Evolutionary conservation across 2,329 filamentous ascomycete species (phyloP).

Genomic region (Triangularia verruculosa): DNA sequence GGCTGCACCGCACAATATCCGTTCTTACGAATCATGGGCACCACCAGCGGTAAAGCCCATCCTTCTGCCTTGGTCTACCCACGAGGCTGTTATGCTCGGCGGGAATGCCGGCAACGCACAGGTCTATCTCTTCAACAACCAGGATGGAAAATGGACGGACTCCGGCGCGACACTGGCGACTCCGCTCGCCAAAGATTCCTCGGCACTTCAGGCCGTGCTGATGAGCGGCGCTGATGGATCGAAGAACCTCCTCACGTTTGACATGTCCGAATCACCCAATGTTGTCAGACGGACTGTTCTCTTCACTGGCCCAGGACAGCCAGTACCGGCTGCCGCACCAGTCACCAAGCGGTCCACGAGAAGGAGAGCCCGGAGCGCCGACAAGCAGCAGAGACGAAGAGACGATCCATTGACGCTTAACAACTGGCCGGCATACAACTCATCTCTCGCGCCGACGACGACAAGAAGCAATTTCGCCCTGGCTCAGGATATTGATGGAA

Average conservation of each 20-base stretch:
- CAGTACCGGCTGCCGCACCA: conserved; percentile 45
- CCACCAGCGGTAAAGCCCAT: conserved; percentile 66
- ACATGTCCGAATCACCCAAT: conserved; percentile 73
- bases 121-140: conserved; percentile 69
- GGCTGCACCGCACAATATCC: conserved; percentile 60
- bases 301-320: conserved; percentile 57
- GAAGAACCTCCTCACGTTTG: conserved; percentile 75
- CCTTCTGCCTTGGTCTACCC: conserved; percentile 70
- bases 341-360: conserved; percentile 36
- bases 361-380: conserved; percentile 33
- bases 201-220: conserved; percentile 58
- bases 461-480: conserved; percentile 69
- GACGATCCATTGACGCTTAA: conserved; percentile 52
- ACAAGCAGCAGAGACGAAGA: conserved; percentile 18
- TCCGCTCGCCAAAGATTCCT: conserved; percentile 57
- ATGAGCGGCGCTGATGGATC: conserved; percentile 72
- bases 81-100: conserved; percentile 70
- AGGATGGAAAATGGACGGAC: conserved; percentile 59
- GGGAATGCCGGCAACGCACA: conserved; percentile 63
- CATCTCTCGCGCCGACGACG: conserved; percentile 62
- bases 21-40: conserved; percentile 56
- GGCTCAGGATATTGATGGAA: conserved; percentile 62
- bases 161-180: conserved; percentile 62
- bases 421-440: conserved; percentile 78
- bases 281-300: conserved; percentile 68